Evolutionary conservation across 345 rosid species (phyloP).

Genomic region (Gossypium rotundifolium): DNA sequence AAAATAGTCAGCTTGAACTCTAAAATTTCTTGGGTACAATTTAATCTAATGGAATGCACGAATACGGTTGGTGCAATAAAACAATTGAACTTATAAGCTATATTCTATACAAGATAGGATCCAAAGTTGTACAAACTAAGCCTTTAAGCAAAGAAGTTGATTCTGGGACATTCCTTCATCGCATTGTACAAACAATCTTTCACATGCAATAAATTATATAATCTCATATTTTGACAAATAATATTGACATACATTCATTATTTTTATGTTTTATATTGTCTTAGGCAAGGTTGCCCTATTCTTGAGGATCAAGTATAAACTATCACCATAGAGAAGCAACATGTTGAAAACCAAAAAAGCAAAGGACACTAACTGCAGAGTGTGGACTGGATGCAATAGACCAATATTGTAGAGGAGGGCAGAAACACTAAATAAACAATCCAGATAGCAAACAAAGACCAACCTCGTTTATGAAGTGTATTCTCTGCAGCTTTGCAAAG

Average conservation of each 20-base stretch:
- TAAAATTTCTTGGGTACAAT: not conserved
- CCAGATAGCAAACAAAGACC: constrained; percentile 5
- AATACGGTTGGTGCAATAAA: not conserved
- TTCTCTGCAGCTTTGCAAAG: constrained; percentile 70
- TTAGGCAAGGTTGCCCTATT: not conserved
- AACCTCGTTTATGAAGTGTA: constrained; percentile 78
- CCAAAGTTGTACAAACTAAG: not conserved
- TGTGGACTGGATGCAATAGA: not conserved
- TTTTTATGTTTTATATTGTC: not conserved
- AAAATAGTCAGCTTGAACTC: not conserved
- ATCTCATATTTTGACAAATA: not conserved
- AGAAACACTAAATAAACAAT: not conserved
- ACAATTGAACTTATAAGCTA: not conserved
- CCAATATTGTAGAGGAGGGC: not conserved
- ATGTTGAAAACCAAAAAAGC: not conserved
- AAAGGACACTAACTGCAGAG: not conserved
- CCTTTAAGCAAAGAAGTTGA: not conserved
- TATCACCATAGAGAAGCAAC: not conserved
- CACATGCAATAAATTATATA: not conserved
- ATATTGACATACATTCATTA: no score
- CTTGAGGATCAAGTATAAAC: not conserved
- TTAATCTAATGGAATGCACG: not conserved
- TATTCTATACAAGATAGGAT: not conserved
- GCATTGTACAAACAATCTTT: not conserved
- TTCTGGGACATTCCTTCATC: not conserved